Percentiles rank a stretch among this genome's conserved stretches.
These are phyloP conservation scores for Tilletia caries DNA, from an alignment of 1,284 basidiomycete species.

Conservation along the genomic window DNA sequence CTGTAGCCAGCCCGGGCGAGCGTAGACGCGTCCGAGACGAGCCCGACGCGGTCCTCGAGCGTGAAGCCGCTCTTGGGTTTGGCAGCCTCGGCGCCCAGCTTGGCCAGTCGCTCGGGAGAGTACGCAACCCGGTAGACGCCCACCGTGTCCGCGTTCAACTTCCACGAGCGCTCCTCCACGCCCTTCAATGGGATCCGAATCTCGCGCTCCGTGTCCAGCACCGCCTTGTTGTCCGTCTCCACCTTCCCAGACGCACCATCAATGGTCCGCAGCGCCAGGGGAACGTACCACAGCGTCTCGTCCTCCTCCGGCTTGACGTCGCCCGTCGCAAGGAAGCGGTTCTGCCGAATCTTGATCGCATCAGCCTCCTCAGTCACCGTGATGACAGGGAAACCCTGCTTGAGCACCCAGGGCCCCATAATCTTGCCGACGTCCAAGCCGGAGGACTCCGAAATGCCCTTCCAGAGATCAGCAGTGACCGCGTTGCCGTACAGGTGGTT, in stretches of 20 bases:
- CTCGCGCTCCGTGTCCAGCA: constrained; percentile 69
- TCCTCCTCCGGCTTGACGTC: constrained; percentile 69
- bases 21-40: constrained; percentile 76
- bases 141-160: constrained; percentile 82
- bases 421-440: constrained; percentile 73
- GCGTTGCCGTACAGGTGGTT: constrained; percentile 76
- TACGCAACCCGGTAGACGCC: constrained; percentile 91
- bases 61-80: constrained; percentile 67
- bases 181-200: constrained; percentile 64
- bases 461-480: constrained; percentile 83
- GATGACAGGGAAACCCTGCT: constrained; percentile 72
- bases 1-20: constrained; percentile 76
- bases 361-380: constrained; percentile 72
- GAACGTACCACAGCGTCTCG: constrained; percentile 83
- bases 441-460: constrained; percentile 76
- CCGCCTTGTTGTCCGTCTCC: constrained; percentile 64
- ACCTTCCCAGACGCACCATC: constrained; percentile 62
- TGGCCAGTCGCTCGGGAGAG: constrained; percentile 71
- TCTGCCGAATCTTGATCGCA: constrained; percentile 64
- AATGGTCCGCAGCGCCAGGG: constrained; percentile 71
- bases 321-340: constrained; percentile 86
- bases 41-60: constrained; percentile 78
- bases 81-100: constrained; percentile 75
- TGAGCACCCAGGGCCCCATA: constrained; percentile 89
- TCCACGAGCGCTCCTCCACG: constrained; percentile 65